A percentile compares a stretch with the other conserved stretches of the same genome.
These are phyloP conservation scores for Pleurotus sapidus DNA, from an alignment of 768 basidiomycete genomes.

Conservation along the genomic window DNA sequence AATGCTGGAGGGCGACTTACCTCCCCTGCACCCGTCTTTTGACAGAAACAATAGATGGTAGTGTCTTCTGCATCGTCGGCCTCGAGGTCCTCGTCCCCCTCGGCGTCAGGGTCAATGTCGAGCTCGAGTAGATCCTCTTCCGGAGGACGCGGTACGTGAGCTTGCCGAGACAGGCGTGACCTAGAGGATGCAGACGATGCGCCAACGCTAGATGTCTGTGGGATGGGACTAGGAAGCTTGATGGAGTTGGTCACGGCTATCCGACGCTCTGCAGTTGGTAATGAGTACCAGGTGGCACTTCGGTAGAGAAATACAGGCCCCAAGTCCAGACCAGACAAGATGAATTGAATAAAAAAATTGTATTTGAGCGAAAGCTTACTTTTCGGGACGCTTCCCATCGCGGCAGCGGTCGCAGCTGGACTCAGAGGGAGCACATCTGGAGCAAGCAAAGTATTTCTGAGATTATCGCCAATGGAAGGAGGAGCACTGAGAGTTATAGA, in stretches of 20 bases:
- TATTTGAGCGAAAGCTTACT: constrained; percentile 8
- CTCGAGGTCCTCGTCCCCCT: constrained; percentile 17
- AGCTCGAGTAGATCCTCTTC: constrained; percentile 12
- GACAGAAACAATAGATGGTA: constrained; percentile 41
- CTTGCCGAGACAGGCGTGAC: constrained; percentile 34
- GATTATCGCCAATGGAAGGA: constrained; percentile 10
- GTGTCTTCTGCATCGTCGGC: constrained; percentile 28
- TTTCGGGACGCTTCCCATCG: constrained; percentile 1
- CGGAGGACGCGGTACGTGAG: constrained; percentile 14
- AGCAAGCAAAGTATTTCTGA: neutral
- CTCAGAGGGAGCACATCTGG: constrained; percentile 6
- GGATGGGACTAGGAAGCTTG: constrained; percentile 31
- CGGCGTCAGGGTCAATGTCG: constrained; percentile 13
- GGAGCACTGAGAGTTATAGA: constrained; percentile 16
- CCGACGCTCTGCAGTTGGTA: constrained; percentile 28
- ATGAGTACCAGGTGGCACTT: constrained; percentile 1
- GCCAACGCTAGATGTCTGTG: constrained; percentile 14
- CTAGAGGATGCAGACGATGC: constrained; percentile 20
- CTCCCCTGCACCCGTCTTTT: constrained; percentile 38
- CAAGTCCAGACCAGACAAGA: too few relatives aligned
- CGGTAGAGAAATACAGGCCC: too few relatives aligned
- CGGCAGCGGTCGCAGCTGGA: constrained; percentile 3
- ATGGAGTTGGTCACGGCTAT: constrained; percentile 31
- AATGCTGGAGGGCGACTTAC: constrained; percentile 19
- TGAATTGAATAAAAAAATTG: too few relatives aligned